Percentiles rank a stretch among this genome's conserved stretches.
Conservation (phyloP, 2,329 filamentous ascomycete species). For the Sarocladium oryzae region DNA sequence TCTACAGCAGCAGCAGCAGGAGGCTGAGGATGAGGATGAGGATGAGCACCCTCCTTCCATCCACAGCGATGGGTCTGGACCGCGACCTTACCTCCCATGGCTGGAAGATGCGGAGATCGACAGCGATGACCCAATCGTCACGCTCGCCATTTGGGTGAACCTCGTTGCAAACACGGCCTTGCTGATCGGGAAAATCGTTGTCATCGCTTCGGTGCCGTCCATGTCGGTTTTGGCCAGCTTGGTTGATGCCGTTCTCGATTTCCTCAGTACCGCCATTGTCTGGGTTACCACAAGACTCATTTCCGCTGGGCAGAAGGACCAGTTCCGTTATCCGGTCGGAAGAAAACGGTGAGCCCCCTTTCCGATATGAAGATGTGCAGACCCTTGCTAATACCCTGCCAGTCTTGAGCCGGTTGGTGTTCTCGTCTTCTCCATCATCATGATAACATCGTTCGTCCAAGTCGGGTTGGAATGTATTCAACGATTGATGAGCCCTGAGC, state of each 20-base stretch:
- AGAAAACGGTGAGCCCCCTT: constrained; percentile 44
- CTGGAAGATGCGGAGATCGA: constrained; percentile 67
- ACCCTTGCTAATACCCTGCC: constrained; percentile 15
- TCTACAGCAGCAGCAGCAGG: constrained; percentile 31
- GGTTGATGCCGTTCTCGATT: constrained; percentile 74
- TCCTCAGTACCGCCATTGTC: constrained; percentile 74
- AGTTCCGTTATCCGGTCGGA: constrained; percentile 73
- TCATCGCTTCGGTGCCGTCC: constrained; percentile 71
- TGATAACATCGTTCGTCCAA: constrained; percentile 80
- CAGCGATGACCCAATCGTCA: constrained; percentile 66
- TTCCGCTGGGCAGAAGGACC: constrained; percentile 56
- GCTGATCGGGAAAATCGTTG: constrained; percentile 68
- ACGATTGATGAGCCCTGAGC: constrained; percentile 54
- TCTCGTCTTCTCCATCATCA: constrained; percentile 75
- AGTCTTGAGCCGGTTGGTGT: constrained; percentile 75
- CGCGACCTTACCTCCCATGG: constrained; percentile 57
- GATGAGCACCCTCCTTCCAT: constrained; percentile 31
- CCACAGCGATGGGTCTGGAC: constrained; percentile 23
- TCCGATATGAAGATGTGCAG: background rate
- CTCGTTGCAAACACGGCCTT: constrained; percentile 70
- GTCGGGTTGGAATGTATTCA: constrained; percentile 65
- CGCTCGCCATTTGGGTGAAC: constrained; percentile 83
- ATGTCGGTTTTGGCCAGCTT: constrained; percentile 75
- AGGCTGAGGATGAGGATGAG: constrained; percentile 39
- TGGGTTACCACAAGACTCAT: constrained; percentile 73